Evolutionary conservation across 2,329 filamentous ascomycete species (phyloP), one percentile per base, ranked within the genome.

Genomic region (Polytolypa hystricis): DNA sequence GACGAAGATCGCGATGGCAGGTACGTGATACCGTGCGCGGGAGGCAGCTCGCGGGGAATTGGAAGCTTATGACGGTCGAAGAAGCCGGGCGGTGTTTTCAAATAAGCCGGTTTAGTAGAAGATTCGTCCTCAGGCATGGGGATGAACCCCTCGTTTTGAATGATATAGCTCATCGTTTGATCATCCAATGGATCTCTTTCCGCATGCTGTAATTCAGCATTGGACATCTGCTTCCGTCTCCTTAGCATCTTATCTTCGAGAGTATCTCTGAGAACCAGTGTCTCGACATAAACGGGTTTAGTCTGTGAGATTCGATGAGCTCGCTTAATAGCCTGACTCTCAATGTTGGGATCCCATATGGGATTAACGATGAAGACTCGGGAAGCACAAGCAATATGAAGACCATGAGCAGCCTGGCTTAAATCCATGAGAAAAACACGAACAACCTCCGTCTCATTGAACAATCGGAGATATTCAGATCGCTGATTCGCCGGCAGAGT

Each of bases 311-410:
- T 93, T 9, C 89, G 73, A 46, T 93, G 81, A 0, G 83, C 85
- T 52, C 89, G 79, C 42, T 93, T 93, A 44, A 95, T 84, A 0
- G 89, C 89, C 57, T 96, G 89, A 1, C 83, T 85, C 55, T 93
- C 84, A 1, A 93, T 72, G 44, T 83, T 66, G 0, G 85, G 85
- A 35, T 87, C 82, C 54, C 91, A 80, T 9, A 93, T 84, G 0
- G 89, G 87, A 44, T 81, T 89, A 38, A 93, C 72, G 44, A 96
- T 95, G 58, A 86, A 93, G 7, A 96, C 79, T 2, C 89, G 69
- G 4, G 82, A 91, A 1, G 87, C 87, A 8, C 75, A 77, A 35
- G 78, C 79, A 56, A 95, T 77, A 53, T 95, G 87, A 0, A 96
- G 68, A 0, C 89, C 89, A 42, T 87, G 84, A 0, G 87, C 84